Conservation (phyloP, 768 basidiomycete species). For the Phylloporus sp. region DNA sequence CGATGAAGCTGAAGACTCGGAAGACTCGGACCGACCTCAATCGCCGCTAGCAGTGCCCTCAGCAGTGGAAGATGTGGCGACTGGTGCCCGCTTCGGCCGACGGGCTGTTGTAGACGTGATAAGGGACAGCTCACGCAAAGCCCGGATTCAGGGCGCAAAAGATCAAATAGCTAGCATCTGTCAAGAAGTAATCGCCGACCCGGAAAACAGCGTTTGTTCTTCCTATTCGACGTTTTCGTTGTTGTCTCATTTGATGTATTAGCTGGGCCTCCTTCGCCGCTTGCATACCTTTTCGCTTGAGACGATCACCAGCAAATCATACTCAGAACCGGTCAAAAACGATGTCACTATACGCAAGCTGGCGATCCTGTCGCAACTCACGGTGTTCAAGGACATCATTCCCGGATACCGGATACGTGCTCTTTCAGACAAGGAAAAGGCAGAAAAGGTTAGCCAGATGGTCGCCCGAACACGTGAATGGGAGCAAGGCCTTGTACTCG, state of each 20-base stretch:
- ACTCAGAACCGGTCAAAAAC: slow-evolving; percentile 69
- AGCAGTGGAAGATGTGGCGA: slow-evolving; percentile 66
- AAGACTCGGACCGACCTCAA: slow-evolving; percentile 35
- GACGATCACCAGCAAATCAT: slow-evolving; percentile 66
- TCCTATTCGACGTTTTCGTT: background rate
- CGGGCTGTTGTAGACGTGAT: slow-evolving; percentile 73
- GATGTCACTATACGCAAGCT: slow-evolving; percentile 82
- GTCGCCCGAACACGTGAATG: slow-evolving; percentile 88
- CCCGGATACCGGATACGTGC: slow-evolving; percentile 94
- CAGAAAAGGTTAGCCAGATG: slow-evolving; percentile 92
- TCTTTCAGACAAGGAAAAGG: slow-evolving; percentile 85
- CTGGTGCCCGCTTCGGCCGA: slow-evolving; percentile 86
- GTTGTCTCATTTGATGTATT: slow-evolving; percentile 14
- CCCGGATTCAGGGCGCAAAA: slow-evolving; percentile 73
- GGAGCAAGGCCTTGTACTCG: slow-evolving; percentile 87
- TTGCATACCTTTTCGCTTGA: slow-evolving; percentile 83
- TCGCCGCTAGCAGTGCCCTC: slow-evolving; percentile 22
- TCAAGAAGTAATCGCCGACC: slow-evolving; percentile 91
- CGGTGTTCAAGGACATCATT: slow-evolving; percentile 94
- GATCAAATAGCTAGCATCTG: slow-evolving; percentile 93
- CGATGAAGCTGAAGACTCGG: slow-evolving; percentile 30
- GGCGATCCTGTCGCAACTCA: slow-evolving; percentile 84
- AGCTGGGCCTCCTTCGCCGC: slow-evolving; percentile 88
- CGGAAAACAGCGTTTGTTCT: slow-evolving; percentile 83
- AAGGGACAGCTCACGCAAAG: slow-evolving; percentile 57